A percentile compares a stretch with the other conserved stretches of the same genome.
phyloP scores from a whole-genome alignment of 2,329 filamentous ascomycete species.

The Paecilomyces sp. region DNA sequence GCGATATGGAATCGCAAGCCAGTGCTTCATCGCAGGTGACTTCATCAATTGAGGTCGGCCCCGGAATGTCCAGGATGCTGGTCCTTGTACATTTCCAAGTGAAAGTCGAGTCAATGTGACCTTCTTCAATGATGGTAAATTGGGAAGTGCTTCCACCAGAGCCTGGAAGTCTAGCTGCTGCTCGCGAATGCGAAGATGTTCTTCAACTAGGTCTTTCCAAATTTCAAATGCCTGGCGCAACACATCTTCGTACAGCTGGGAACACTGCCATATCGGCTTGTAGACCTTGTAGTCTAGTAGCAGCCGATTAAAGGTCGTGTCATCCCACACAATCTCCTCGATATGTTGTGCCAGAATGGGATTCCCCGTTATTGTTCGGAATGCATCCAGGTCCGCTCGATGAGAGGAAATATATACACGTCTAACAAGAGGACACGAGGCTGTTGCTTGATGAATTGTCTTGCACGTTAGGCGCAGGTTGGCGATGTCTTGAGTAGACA shows the following conservation, averaged over 20 bases:
- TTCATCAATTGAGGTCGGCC: neutral
- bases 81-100: neutral
- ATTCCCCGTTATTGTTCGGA: conserved; percentile 1
- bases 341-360: conserved; percentile 1
- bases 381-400: neutral
- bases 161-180: neutral
- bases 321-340: neutral
- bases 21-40: neutral
- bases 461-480: neutral
- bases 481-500: neutral
- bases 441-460: neutral
- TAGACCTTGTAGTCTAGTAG: neutral
- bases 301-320: neutral
- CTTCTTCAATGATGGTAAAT: neutral
- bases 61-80: neutral
- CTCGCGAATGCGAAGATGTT: neutral
- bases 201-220: neutral
- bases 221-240: neutral
- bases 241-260: neutral
- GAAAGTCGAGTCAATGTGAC: neutral
- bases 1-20: neutral
- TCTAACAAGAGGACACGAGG: neutral
- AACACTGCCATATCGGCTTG: neutral
- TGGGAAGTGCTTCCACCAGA: neutral
- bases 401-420: conserved; percentile 1